Evolutionary conservation across 768 basidiomycete species (phyloP), one percentile per base, ranked within the genome.

Genomic region (Lactarius psammicola): DNA sequence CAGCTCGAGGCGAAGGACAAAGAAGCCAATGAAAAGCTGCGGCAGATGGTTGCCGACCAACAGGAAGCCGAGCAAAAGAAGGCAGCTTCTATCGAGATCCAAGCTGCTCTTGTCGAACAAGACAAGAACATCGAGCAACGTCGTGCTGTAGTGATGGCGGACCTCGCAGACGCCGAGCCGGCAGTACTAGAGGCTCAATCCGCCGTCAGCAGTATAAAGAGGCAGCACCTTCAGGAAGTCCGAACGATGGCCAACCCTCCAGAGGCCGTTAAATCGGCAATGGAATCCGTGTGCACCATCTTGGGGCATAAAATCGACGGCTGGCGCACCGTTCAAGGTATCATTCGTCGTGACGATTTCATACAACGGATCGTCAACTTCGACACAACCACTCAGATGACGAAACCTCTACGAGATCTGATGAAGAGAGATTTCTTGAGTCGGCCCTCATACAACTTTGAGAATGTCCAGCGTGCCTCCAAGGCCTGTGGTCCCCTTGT

Each of bases 51-150:
- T 17, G 84, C 92, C 8, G 96, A 98, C 76, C 96, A 99, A 76
- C 96, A 98, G 74, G 96, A 98, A 74, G 97, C 97, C 2, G 97
- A 99, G 73, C 93, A 95, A 75, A 97, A 98, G 85, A 98, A 98
- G 74, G 83, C 91, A 2, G 95, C 94, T 0, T 99, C 97, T 9
- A 94, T 98, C 70, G 87, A 95, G 76, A 95, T 98, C 55, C 95
- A 98, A 74, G 92, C 93, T 2, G 94, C 93, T 28, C 82, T 98
- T 57, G 92, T 90, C 18, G 87, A 94, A 75, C 95, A 98, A 75
- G 94, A 98, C 76, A 84, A 85, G 64, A 75, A 91, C 72, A 99
- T 98, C 64, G 87, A 90, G 64, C 87, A 97, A 73, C 89, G 97
- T 49, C 86, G 88, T 46, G 84, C 87, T 18, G 86, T 95, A 60